These are phyloP conservation scores for Hymenoscyphus occultus DNA, from an alignment of 2,329 filamentous ascomycete genomes.

Conservation along the genomic window DNA sequence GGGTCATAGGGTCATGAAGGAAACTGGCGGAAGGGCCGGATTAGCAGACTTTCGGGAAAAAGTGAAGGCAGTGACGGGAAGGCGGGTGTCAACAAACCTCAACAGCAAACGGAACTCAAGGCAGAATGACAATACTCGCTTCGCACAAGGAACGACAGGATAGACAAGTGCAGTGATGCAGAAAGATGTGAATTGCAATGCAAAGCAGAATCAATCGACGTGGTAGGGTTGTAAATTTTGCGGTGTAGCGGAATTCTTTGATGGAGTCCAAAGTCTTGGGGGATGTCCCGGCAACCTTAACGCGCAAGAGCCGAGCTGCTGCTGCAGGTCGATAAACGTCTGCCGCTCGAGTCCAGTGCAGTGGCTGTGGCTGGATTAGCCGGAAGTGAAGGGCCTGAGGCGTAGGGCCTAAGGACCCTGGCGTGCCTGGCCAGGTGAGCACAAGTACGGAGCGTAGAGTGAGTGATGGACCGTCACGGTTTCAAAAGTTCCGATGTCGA, in stretches of 20 bases:
- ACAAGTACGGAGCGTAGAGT: neutral
- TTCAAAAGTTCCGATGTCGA: neutral
- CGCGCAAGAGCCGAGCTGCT: neutral
- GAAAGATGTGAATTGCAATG: neutral
- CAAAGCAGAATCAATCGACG: neutral
- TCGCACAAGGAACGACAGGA: neutral
- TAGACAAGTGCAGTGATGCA: neutral
- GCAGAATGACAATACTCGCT: constrained; percentile 4
- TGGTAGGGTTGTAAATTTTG: neutral
- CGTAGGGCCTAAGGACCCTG: neutral
- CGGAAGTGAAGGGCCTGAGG: neutral
- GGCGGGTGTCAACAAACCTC: constrained; percentile 18
- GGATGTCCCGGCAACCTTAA: neutral
- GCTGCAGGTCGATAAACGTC: constrained; percentile 7
- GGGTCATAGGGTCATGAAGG: constrained; percentile 28
- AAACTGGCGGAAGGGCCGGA: constrained; percentile 14
- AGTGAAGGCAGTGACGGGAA: neutral
- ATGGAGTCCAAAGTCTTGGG: constrained; percentile 1
- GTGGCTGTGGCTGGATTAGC: neutral
- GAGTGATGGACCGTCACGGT: neutral
- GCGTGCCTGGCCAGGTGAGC: neutral
- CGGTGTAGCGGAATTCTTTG: constrained; percentile 1
- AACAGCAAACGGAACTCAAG: constrained; percentile 15
- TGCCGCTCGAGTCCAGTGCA: neutral
- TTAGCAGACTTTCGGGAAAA: constrained; percentile 11